phyloP scores from a whole-genome alignment of 345 rosid species.

The Raphanus sativus region DNA sequence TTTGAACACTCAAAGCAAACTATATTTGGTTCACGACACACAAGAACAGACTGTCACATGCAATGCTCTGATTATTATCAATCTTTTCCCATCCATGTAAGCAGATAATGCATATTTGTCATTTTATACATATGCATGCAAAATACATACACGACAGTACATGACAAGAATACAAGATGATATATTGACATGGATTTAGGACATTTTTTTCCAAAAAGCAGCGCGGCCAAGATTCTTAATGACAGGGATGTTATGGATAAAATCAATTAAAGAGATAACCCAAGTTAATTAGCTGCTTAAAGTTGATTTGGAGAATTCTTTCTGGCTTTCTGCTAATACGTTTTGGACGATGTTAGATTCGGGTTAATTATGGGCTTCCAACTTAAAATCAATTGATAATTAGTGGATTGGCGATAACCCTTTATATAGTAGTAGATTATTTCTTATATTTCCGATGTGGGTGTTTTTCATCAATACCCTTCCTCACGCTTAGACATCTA shows the following conservation, averaged over 20 bases:
- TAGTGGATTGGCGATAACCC: too few relatives aligned
- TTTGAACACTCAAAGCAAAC: neutral
- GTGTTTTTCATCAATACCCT: too few relatives aligned
- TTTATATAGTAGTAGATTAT: too few relatives aligned
- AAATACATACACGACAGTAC: neutral
- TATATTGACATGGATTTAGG: constrained; percentile 16
- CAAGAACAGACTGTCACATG: constrained; percentile 26
- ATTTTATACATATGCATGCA: constrained; percentile 8
- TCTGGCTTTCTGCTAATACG: too few relatives aligned
- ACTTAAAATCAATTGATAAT: too few relatives aligned
- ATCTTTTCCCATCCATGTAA: constrained; percentile 16
- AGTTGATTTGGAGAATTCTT: neutral
- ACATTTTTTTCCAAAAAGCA: constrained; percentile 14
- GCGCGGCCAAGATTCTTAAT: constrained; percentile 22
- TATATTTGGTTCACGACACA: neutral
- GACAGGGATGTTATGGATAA: neutral
- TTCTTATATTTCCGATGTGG: too few relatives aligned
- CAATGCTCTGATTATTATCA: constrained; percentile 18
- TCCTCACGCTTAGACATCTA: too few relatives aligned
- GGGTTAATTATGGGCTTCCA: too few relatives aligned
- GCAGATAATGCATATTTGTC: constrained; percentile 8
- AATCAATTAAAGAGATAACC: neutral
- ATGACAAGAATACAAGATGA: neutral
- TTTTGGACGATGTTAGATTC: too few relatives aligned
- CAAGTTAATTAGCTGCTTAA: neutral